Evolutionary conservation across 2,329 filamentous ascomycete genomes (phyloP).

Genomic region (Pseudogymnoascus sp.): DNA sequence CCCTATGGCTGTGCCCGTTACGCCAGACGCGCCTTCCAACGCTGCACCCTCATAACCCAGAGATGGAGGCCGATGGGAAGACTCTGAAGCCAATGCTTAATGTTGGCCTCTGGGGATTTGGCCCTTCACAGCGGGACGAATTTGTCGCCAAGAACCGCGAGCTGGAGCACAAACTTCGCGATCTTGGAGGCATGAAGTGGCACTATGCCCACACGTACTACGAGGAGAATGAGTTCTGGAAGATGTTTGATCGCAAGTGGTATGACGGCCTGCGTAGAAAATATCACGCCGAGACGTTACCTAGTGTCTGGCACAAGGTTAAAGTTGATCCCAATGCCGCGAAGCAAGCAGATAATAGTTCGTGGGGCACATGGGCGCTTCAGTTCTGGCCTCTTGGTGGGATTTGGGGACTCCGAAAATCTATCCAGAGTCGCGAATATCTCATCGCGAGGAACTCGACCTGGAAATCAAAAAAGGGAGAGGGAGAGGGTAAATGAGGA

Average conservation of each 20-base stretch:
- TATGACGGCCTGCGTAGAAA: slow-evolving; percentile 57
- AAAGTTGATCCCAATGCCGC: slow-evolving; percentile 45
- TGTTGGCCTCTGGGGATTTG: slow-evolving; percentile 73
- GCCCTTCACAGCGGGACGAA: slow-evolving; percentile 45
- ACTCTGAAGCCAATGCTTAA: slow-evolving; percentile 46
- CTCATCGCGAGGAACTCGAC: slow-evolving; percentile 21
- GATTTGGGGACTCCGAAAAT: slow-evolving; percentile 51
- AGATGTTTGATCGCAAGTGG: slow-evolving; percentile 50
- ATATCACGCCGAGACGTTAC: slow-evolving; percentile 55
- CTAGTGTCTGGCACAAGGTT: slow-evolving; percentile 66
- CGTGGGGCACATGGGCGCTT: slow-evolving; percentile 34
- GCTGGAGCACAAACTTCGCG: slow-evolving; percentile 61
- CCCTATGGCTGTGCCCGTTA: slow-evolving; percentile 53
- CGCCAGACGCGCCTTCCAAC: slow-evolving; percentile 28
- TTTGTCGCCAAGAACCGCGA: slow-evolving; percentile 64
- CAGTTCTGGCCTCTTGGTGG: slow-evolving; percentile 48
- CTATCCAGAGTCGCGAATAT: slow-evolving; percentile 44
- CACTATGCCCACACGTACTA: slow-evolving; percentile 84
- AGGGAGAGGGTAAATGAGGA: neutral
- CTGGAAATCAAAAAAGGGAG: slow-evolving; percentile 19
- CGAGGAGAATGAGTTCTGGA: slow-evolving; percentile 63
- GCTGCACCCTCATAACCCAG: slow-evolving; percentile 27
- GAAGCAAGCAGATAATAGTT: slow-evolving; percentile 32
- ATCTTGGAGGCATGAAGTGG: slow-evolving; percentile 76
- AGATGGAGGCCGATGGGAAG: slow-evolving; percentile 22